phyloP scores from a whole-genome alignment of 768 basidiomycete genomes.

The Psilocybe cubensis region DNA sequence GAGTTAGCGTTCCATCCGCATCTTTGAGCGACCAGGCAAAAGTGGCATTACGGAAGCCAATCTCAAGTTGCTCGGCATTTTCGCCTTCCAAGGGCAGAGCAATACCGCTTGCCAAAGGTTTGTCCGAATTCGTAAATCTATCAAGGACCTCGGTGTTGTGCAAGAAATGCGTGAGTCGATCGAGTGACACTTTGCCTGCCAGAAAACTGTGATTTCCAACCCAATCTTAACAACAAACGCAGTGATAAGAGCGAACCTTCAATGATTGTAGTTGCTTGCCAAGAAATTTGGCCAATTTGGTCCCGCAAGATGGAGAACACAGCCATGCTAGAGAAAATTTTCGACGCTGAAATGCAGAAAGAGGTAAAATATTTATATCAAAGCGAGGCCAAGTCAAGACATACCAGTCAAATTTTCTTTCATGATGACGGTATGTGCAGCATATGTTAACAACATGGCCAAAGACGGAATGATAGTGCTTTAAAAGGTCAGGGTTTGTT shows the following conservation, averaged over 20 bases:
- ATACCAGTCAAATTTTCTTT: constrained; percentile 39
- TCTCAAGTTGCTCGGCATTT: constrained; percentile 9
- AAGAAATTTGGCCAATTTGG: constrained; percentile 46
- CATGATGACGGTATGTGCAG: constrained; percentile 53
- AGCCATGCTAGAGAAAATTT: constrained; percentile 56
- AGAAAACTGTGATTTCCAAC: no score
- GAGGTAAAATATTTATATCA: not conserved
- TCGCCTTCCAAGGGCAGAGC: not conserved
- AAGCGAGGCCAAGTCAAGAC: not conserved
- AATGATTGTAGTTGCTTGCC: constrained; percentile 22
- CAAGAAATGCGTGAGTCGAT: constrained; percentile 51
- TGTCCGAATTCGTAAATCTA: constrained; percentile 30
- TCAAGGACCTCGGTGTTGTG: constrained; percentile 54
- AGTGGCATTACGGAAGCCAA: constrained; percentile 56
- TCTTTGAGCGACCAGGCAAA: constrained; percentile 58
- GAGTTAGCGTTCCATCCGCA: constrained; percentile 37
- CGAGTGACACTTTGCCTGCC: constrained; percentile 59
- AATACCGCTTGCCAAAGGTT: constrained; percentile 1
- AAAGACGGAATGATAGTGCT: constrained; percentile 44
- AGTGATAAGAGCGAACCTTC: no score
- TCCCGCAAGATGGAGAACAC: constrained; percentile 67
- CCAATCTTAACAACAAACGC: no score
- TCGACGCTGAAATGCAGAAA: constrained; percentile 32
- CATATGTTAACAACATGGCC: constrained; percentile 69
- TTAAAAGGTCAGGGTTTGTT: not conserved